Percentiles rank a stretch among this genome's conserved stretches.
phyloP scores from a whole-genome alignment of 106 monocot species.

The Dendrobium huoshanense region DNA sequence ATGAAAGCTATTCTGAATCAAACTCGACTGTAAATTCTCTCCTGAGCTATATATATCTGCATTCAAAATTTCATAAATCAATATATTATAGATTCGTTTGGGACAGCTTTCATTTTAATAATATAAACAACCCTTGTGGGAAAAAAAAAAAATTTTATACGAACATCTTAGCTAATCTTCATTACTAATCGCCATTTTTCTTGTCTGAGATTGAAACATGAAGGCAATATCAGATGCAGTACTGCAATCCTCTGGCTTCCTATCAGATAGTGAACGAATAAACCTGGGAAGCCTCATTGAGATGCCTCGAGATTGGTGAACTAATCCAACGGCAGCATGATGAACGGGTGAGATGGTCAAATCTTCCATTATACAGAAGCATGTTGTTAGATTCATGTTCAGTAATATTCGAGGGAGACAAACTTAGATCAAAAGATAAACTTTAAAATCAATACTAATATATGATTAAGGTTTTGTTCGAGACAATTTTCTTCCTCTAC shows the following conservation, averaged over 20 bases:
- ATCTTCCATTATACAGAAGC: slow-evolving; percentile 26
- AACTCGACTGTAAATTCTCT: too few relatives aligned
- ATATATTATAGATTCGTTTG: too few relatives aligned
- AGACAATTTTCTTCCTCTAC: too few relatives aligned
- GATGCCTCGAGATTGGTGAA: slow-evolving; percentile 86
- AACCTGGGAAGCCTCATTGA: slow-evolving; percentile 83
- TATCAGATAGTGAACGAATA: slow-evolving; percentile 39
- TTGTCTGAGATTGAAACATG: slow-evolving; percentile 69
- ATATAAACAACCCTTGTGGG: neutral
- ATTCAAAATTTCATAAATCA: too few relatives aligned
- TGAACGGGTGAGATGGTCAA: slow-evolving; percentile 88
- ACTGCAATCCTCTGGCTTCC: slow-evolving; percentile 83
- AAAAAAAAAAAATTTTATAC: neutral
- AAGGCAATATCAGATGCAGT: slow-evolving; percentile 66
- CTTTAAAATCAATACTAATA: too few relatives aligned
- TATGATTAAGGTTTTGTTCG: too few relatives aligned
- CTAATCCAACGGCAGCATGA: slow-evolving; percentile 76
- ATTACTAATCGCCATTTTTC: slow-evolving; percentile 63
- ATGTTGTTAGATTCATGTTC: neutral
- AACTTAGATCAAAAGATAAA: too few relatives aligned
- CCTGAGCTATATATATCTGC: too few relatives aligned
- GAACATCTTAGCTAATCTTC: slow-evolving; percentile 10
- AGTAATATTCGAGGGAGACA: too few relatives aligned
- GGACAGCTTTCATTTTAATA: too few relatives aligned
- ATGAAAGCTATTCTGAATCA: too few relatives aligned